Base-by-base conservation (phyloP, 1,284 basidiomycete species). In the Veloboletus limbatus region DNA sequence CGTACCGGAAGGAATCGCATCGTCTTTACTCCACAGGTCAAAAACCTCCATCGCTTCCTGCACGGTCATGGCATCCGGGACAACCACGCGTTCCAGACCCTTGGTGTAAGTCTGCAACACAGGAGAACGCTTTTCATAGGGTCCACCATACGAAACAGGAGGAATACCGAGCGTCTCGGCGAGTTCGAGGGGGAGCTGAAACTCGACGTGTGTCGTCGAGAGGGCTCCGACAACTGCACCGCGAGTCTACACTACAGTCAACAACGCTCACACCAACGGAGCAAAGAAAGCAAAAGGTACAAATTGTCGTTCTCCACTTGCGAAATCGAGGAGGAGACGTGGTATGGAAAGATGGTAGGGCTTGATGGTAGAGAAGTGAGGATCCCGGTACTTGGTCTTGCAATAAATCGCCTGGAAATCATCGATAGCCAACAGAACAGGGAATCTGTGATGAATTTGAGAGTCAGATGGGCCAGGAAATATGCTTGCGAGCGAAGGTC, bases 351-450 rank as follows among this genome's bases (percentile, higher is more conserved):
- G 75, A 60, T 96, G 86, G 61, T 88, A 92, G 0, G 89, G 69
- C 54, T 88, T 81, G 46, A 97, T 79, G 6, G 70, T 59, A 9
- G 75, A 70, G 66, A 84, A 94, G 44, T 88, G 83, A 2, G 91
- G 88, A 48, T 92, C 84, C 32, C 84, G 80, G 71, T 97, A 97
- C 16, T 73, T 65, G 0, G 85, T 80, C 38, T 75, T 77, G 58
- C 78, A 72, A 64, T 91, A 95, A 26, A 97, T 70, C 0, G 88
- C 76, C 62, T 97, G 93, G 57, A 87, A 81, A 55, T 95, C 91
- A 59, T 97, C 95, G 1, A 97, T 69, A 0, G 92, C 93, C 22
- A 96, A 69, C 6, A 97, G 67, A 2, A 97, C 85, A 0, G 94
- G 90, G 63, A 73, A 66, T 42, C 75, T 85, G 43, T 8, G 16